Percentiles rank a stretch among this genome's conserved stretches.
Conservation (phyloP, 164 flowering plant genomes). For the Berberis thunbergii region DNA sequence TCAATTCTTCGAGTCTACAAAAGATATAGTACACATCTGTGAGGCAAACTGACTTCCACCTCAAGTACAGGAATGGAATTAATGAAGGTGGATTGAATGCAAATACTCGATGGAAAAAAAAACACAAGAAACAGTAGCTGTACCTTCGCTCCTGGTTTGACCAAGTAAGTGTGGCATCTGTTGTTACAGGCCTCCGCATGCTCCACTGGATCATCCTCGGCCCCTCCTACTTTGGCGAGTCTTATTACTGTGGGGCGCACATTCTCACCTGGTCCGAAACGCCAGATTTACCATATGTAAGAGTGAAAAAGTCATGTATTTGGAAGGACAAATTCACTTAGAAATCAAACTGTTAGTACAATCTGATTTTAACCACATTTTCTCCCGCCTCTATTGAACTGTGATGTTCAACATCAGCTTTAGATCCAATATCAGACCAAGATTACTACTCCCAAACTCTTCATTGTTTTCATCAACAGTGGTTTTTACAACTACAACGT, state of each 20-base stretch:
- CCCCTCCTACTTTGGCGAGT: constrained; percentile 45
- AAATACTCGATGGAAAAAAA: neutral
- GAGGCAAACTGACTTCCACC: neutral
- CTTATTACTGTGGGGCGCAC: constrained; percentile 39
- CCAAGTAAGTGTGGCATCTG: constrained; percentile 41
- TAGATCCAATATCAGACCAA: too few species aligned
- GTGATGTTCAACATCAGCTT: too few species aligned
- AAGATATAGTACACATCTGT: neutral
- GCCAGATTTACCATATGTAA: neutral
- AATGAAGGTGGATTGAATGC: neutral
- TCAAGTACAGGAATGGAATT: neutral
- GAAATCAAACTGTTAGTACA: too few species aligned
- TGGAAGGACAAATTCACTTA: too few species aligned
- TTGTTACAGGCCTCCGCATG: constrained; percentile 29
- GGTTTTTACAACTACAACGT: too few species aligned
- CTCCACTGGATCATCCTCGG: constrained; percentile 39
- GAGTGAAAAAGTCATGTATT: too few species aligned
- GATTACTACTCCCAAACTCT: too few species aligned
- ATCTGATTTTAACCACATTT: too few species aligned
- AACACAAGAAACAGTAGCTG: neutral
- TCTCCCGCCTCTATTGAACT: too few species aligned
- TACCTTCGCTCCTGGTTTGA: constrained; percentile 67
- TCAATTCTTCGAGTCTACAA: constrained; percentile 44
- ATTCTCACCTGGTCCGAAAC: constrained; percentile 57
- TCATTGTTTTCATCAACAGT: too few species aligned